Evolutionary conservation across 2,329 filamentous ascomycete species (phyloP).

Genomic region (Huntiella omanensis): DNA sequence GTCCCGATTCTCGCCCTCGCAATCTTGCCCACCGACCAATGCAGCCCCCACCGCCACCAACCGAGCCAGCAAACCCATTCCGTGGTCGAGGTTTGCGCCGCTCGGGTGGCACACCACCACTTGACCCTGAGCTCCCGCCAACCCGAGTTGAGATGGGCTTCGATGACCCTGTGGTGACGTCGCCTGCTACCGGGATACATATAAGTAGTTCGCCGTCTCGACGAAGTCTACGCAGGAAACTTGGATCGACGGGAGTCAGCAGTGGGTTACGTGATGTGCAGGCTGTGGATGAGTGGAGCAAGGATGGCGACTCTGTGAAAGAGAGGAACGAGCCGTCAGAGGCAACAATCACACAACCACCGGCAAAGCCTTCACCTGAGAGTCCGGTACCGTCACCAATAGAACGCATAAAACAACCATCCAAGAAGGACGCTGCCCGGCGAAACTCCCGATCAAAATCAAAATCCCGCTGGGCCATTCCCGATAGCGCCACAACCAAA

Average conservation of each 20-base stretch:
- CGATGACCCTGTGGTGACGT: conserved; percentile 32
- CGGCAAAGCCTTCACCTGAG: not conserved
- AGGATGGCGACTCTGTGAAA: not conserved
- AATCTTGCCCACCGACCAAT: not conserved
- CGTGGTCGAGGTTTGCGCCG: conserved; percentile 14
- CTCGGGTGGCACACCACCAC: conserved; percentile 1
- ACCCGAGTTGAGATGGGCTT: conserved; percentile 30
- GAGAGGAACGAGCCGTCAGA: not conserved
- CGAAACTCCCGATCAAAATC: not conserved
- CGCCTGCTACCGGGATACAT: conserved; percentile 37
- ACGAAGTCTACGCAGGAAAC: conserved; percentile 1
- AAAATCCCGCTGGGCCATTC: not conserved
- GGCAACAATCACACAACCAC: not conserved
- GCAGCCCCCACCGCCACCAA: not conserved
- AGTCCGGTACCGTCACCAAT: not conserved
- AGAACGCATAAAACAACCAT: not conserved
- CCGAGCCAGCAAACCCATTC: conserved; percentile 4
- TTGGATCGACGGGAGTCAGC: conserved; percentile 22
- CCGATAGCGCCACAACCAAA: conserved; percentile 4
- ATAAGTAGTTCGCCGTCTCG: conserved; percentile 10
- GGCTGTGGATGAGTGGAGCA: not conserved
- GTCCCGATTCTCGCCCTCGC: no score
- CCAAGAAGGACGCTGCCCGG: not conserved
- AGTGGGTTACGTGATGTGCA: conserved; percentile 23
- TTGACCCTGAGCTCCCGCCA: conserved; percentile 39